phyloP scores from a whole-genome alignment of 2,329 filamentous ascomycete genomes.

The Helotiales sp. region DNA sequence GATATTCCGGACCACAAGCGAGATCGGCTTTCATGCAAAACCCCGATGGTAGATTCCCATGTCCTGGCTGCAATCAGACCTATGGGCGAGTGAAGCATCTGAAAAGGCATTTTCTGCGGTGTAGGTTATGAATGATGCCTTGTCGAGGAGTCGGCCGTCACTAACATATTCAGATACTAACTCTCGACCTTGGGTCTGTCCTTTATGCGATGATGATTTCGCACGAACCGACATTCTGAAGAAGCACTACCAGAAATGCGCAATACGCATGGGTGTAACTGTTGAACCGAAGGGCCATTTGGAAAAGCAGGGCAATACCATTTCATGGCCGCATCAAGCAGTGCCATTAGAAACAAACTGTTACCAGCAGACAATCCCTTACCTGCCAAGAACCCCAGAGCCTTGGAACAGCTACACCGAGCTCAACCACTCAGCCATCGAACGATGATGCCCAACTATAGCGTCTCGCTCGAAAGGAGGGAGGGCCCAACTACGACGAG shows the following conservation, averaged over 20 bases:
- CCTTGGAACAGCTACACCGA: not conserved
- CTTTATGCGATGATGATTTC: not conserved
- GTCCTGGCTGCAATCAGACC: not conserved
- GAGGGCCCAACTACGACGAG: too few species aligned
- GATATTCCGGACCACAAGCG: not conserved
- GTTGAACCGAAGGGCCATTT: not conserved
- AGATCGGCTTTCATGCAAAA: not conserved
- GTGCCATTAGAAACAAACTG: not conserved
- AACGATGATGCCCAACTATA: not conserved
- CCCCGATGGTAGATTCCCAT: not conserved
- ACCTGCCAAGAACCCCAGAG: not conserved
- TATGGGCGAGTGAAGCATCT: not conserved
- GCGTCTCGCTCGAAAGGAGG: not conserved
- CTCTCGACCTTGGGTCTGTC: not conserved
- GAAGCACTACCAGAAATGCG: not conserved
- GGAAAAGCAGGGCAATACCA: too few species aligned
- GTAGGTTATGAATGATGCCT: not conserved
- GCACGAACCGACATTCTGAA: not conserved
- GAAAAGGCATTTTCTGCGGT: not conserved
- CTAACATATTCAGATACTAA: not conserved
- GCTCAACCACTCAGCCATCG: not conserved
- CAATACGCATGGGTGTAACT: not conserved
- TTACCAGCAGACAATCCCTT: not conserved
- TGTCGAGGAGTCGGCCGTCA: not conserved
- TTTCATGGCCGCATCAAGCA: too few species aligned